Evolutionary conservation across 2,329 filamentous ascomycete genomes (phyloP), one percentile per base, ranked within the genome.

Genomic region (Penicillium expansum): DNA sequence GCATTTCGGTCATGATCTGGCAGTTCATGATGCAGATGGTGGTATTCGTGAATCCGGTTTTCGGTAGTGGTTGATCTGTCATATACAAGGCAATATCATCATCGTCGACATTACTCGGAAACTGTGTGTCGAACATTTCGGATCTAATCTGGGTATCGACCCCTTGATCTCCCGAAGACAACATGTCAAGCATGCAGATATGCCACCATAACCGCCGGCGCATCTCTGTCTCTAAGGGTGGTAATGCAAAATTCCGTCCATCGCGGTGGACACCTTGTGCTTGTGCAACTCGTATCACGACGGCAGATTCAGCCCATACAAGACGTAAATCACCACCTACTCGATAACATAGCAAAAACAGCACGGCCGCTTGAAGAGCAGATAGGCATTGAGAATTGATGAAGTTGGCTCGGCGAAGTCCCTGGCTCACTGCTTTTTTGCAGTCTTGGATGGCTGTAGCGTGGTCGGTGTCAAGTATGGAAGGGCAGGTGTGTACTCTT

Each of bases 191-290:
- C 4, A 66, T 57, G 35, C 67, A 65, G 3, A 72, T 60, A 50
- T 68, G 61, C 67, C 67, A 71, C 68, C 69, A 71, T 8, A 71
- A 32, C 8, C 67, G 59, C 24, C 69, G 66, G 5, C 67, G 64
- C 32, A 71, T 66, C 38, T 71, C 69, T 4, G 55, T 57, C 1
- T 68, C 60, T 11, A 69, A 70, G 0, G 56, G 56, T 11, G 37
- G 42, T 6, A 61, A 18, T 16, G 33, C 35, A 13, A 52, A 38
- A 7, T 52, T 47, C 20, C 33, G 14, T 2, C 58, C 60, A 44
- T 62, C 60, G 1, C 44, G 42, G 24, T 62, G 56, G 5, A 62
- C 16, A 4, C 54, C 33, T 24, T 58, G 43, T 5, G 53, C 42
- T 35, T 61, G 58, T 13, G 58, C 58, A 5, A 62, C 30, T 1